Conservation (phyloP, 2,329 filamentous ascomycete genomes). For the Sporothrix brasiliensis region DNA sequence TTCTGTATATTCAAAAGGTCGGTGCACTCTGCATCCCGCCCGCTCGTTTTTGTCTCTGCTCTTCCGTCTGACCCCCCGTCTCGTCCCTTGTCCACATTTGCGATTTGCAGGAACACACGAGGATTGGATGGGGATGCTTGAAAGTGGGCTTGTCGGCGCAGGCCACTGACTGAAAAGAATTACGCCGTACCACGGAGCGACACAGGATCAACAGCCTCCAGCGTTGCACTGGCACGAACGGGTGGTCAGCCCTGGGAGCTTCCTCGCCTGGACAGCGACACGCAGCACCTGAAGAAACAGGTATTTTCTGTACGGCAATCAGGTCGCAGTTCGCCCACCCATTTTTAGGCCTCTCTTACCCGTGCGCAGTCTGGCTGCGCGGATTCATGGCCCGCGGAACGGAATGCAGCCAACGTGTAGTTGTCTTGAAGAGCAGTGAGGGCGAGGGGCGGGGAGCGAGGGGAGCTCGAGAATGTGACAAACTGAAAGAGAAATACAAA, state of each 20-base stretch:
- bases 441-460: neutral
- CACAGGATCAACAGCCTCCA: neutral
- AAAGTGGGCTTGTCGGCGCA: neutral
- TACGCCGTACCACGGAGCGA: no score
- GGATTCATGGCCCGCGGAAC: conserved; percentile 1
- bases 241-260: conserved; percentile 7
- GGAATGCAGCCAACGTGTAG: conserved; percentile 22
- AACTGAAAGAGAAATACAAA: neutral
- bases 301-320: neutral
- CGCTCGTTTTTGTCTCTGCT: neutral
- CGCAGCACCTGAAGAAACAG: neutral
- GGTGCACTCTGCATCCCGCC: neutral
- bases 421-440: neutral
- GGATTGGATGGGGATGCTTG: neutral
- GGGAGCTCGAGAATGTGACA: neutral
- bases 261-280: neutral
- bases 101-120: conserved; percentile 2
- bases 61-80: neutral
- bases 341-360: neutral
- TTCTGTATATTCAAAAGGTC: neutral
- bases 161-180: no score
- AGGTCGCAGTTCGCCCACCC: neutral
- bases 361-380: neutral
- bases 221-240: conserved; percentile 3
- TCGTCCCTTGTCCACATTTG: neutral